Conservation (phyloP, 2,329 filamentous ascomycete species). For the Botrytis cinerea region DNA sequence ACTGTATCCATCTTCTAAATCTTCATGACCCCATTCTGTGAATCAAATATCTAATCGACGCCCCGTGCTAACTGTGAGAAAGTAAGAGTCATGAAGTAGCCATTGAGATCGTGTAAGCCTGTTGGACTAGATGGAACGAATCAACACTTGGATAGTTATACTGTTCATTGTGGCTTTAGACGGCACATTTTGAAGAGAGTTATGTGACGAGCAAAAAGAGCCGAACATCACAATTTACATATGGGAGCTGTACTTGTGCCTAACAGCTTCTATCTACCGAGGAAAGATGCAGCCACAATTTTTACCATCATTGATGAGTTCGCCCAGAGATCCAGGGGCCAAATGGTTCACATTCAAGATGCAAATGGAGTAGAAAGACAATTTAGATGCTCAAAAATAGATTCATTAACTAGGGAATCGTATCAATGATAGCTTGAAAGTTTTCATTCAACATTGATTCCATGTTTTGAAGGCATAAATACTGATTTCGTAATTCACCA, state of each 20-base stretch:
- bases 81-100: not conserved
- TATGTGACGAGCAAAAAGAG: not conserved
- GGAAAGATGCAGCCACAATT: not conserved
- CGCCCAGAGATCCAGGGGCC: accelerated
- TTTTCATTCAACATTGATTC: not conserved
- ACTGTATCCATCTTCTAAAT: not conserved
- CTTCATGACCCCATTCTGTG: no score
- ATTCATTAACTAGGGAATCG: not conserved
- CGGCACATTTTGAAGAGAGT: not conserved
- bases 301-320: not conserved
- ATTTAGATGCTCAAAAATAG: not conserved
- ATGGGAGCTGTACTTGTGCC: no score
- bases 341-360: not conserved
- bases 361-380: accelerated
- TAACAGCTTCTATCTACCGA: not conserved
- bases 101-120: not conserved
- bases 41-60: no score
- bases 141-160: no score
- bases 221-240: accelerated
- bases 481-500: not conserved
- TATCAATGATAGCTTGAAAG: not conserved
- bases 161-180: not conserved
- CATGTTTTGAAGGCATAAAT: no score
- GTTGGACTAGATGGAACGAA: no score
- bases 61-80: not conserved